Percentiles rank a stretch among this genome's conserved stretches.
Evolutionary conservation across 2,329 filamentous ascomycete species (phyloP).

Genomic region (Hypomyces rosellus): DNA sequence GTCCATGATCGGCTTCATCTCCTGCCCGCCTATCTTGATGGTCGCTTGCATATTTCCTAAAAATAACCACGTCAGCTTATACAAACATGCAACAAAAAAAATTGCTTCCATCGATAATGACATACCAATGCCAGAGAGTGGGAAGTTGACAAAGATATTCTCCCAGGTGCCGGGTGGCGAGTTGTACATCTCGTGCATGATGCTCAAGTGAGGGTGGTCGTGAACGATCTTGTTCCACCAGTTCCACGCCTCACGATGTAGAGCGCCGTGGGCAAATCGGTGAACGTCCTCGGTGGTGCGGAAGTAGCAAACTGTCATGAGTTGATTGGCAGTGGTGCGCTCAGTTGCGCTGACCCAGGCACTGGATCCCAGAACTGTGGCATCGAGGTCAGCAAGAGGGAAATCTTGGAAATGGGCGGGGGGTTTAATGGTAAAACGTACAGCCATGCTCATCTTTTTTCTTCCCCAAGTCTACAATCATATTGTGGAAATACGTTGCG

Average conservation of each 20-base stretch:
- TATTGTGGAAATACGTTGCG: neutral
- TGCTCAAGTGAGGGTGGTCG: constrained; percentile 32
- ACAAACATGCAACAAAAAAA: no score
- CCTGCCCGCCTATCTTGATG: constrained; percentile 1
- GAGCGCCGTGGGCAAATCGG: constrained; percentile 36
- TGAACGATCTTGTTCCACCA: constrained; percentile 35
- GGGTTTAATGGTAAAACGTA: neutral
- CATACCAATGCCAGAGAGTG: constrained; percentile 10
- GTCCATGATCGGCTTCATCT: constrained; percentile 4
- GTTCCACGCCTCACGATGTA: constrained; percentile 39
- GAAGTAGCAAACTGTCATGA: constrained; percentile 41
- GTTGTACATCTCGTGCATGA: constrained; percentile 44
- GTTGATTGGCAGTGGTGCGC: constrained; percentile 23
- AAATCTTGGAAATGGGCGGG: neutral
- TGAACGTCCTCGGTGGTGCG: constrained; percentile 36
- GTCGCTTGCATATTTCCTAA: constrained; percentile 3
- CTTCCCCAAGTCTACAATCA: neutral
- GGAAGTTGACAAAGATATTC: constrained; percentile 35
- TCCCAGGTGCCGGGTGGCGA: constrained; percentile 36
- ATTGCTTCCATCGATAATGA: neutral
- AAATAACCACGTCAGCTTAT: no score
- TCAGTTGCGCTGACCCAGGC: constrained; percentile 1
- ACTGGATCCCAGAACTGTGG: constrained; percentile 3
- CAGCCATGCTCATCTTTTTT: constrained; percentile 2
- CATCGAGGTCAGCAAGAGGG: no score